These are phyloP conservation scores for Leucoagaricus sp. DNA, from an alignment of 1,284 basidiomycete genomes.

Conservation along the genomic window DNA sequence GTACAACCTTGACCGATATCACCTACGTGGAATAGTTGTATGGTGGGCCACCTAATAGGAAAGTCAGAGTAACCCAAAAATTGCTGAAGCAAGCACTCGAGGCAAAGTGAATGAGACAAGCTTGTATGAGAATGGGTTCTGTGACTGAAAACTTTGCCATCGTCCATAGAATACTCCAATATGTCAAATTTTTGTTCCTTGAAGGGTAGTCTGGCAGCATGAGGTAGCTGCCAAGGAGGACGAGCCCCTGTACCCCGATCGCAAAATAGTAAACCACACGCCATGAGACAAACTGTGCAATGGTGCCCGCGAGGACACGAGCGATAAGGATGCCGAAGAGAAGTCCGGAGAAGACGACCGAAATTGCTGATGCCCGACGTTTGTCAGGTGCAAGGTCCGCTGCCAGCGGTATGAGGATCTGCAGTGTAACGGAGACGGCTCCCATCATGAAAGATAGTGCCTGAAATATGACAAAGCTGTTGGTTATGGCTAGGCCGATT, in stretches of 20 bases:
- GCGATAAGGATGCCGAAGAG: slow-evolving; percentile 74
- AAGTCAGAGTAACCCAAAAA: slow-evolving; percentile 77
- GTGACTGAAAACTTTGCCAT: slow-evolving; percentile 71
- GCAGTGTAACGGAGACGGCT: slow-evolving; percentile 53
- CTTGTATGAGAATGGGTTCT: slow-evolving; percentile 70
- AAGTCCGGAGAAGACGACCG: slow-evolving; percentile 68
- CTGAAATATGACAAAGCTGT: slow-evolving; percentile 51
- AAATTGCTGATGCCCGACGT: slow-evolving; percentile 61
- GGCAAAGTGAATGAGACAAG: slow-evolving; percentile 55
- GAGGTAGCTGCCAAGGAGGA: slow-evolving; percentile 54
- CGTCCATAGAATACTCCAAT: slow-evolving; percentile 59
- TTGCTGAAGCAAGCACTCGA: slow-evolving; percentile 59
- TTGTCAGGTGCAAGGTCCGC: slow-evolving; percentile 68
- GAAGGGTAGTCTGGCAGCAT: slow-evolving; percentile 72
- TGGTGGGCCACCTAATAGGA: slow-evolving; percentile 64
- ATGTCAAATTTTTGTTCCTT: slow-evolving; percentile 59
- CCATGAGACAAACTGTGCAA: slow-evolving; percentile 63
- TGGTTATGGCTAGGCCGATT: slow-evolving; percentile 57
- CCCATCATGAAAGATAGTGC: slow-evolving; percentile 61
- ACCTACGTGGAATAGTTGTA: slow-evolving; percentile 67
- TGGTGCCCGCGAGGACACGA: slow-evolving; percentile 65
- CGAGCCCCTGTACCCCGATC: slow-evolving; percentile 55
- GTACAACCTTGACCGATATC: neutral
- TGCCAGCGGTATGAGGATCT: slow-evolving; percentile 64
- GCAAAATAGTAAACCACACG: slow-evolving; percentile 68